Evolutionary conservation across 2,329 filamentous ascomycete genomes (phyloP), one percentile per base, ranked within the genome.

Genomic region (Aureobasidium sp.): DNA sequence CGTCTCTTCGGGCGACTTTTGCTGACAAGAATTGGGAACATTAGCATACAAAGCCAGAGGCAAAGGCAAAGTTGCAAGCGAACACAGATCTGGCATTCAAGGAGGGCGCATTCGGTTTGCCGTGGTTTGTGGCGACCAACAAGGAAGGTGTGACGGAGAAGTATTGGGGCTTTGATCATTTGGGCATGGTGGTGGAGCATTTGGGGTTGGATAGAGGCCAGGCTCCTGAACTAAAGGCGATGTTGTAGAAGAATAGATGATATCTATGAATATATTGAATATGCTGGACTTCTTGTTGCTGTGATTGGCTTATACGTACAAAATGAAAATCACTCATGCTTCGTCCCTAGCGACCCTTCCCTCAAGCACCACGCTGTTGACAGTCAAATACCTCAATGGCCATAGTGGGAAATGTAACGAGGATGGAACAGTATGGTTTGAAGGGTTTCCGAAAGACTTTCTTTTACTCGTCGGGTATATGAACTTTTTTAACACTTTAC

Each of bases 161-260:
- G 0, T 85, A 81, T 66, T 86, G 82, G 80, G 84, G 84, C 0
- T 78, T 86, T 15, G 83, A 86, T 73, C 82, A 85, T 70, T 65
- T 86, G 47, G 83, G 79, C 1, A 78, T 81, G 67, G 73, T 86
- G 3, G 74, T 75, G 44, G 76, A 81, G 61, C 79, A 81, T 69
- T 65, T 86, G 63, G 80, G 76, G 1, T 65, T 86, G 62, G 77
- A 84, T 44, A 71, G 70, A 42, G 70, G 71, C 4, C 49, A 64
- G 41, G 68, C 69, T 9, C 73, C 66, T 49, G 74, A 70, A 2
- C 75, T 75, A 70, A 72, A 66, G 64, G 71, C 74, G 48, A 67
- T 78, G 68, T 62, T 78, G 45, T 76, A 54, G 13, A 11, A 61
- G 15, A 32, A 8, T n/a, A n/a, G n/a, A n/a, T n/a, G n/a, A n/a